A percentile compares a stretch with the other conserved stretches of the same genome.
These are phyloP conservation scores for Fomitopsis serialis DNA, from an alignment of 768 basidiomycete genomes.

Conservation along the genomic window DNA sequence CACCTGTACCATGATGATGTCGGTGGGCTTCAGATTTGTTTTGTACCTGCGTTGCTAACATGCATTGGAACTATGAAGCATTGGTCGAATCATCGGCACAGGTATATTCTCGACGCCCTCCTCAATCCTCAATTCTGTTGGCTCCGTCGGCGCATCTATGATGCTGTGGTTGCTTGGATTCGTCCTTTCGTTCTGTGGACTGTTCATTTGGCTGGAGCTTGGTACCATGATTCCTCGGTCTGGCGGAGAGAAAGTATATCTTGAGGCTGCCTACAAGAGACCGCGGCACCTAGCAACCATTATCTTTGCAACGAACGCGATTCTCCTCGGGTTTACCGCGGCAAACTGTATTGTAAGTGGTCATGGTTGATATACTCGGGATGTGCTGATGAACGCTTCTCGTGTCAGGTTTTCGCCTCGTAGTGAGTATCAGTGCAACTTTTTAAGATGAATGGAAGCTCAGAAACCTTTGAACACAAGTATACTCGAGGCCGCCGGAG, in stretches of 20 bases:
- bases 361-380: background rate
- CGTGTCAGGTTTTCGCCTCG: slow-evolving; percentile 15
- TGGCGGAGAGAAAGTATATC: slow-evolving; percentile 60
- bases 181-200: slow-evolving; percentile 49
- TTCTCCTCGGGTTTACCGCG: slow-evolving; percentile 32
- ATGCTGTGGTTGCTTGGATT: slow-evolving; percentile 64
- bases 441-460: too few species aligned
- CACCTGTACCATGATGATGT: slow-evolving; percentile 53
- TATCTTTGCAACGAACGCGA: slow-evolving; percentile 29
- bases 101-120: slow-evolving; percentile 65
- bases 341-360: slow-evolving; percentile 22
- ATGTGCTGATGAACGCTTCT: background rate
- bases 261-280: slow-evolving; percentile 45
- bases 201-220: slow-evolving; percentile 60
- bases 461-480: too few species aligned
- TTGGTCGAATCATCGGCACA: slow-evolving; percentile 55
- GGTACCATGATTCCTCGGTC: slow-evolving; percentile 61
- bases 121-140: slow-evolving; percentile 50
- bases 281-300: slow-evolving; percentile 29
- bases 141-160: slow-evolving; percentile 53
- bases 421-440: slow-evolving; percentile 15
- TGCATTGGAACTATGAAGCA: slow-evolving; percentile 19
- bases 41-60: slow-evolving; percentile 16
- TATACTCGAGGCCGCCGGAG: slow-evolving; percentile 35
- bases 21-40: slow-evolving; percentile 14